phyloP scores from a whole-genome alignment of 2,329 filamentous ascomycete genomes.

The Paecilomyces niveus region DNA sequence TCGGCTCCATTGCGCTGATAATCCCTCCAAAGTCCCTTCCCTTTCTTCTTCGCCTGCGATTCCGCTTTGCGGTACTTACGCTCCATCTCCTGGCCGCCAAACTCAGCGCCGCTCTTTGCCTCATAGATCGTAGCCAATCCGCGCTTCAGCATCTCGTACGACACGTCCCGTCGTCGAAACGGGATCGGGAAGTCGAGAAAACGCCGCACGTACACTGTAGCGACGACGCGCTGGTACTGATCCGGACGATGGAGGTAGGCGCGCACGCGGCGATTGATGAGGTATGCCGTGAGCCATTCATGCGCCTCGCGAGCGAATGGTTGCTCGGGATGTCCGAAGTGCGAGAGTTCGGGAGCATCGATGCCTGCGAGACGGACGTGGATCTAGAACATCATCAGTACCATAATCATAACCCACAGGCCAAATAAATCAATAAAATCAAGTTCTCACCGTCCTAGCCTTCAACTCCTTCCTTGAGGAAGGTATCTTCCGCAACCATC shows the following conservation, averaged over 20 bases:
- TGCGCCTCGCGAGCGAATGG: conserved; percentile 76
- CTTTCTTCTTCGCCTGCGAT: conserved; percentile 54
- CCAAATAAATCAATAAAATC: conserved; percentile 3
- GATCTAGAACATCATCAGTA: conserved; percentile 44
- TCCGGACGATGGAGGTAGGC: conserved; percentile 78
- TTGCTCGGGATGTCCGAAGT: conserved; percentile 85
- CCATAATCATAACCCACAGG: background rate
- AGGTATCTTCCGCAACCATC: conserved; percentile 74
- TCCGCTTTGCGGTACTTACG: conserved; percentile 41
- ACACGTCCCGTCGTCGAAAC: conserved; percentile 66
- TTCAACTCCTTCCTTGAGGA: conserved; percentile 60
- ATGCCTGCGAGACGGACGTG: conserved; percentile 83
- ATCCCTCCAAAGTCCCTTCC: conserved; percentile 66
- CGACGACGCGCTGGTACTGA: conserved; percentile 88
- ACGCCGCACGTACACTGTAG: conserved; percentile 68
- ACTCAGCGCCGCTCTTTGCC: conserved; percentile 82
- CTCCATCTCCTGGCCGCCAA: conserved; percentile 60
- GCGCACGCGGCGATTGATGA: conserved; percentile 67
- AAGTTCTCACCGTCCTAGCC: conserved; percentile 60
- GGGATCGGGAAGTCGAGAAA: conserved; percentile 30
- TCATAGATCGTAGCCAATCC: conserved; percentile 91
- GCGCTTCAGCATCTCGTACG: conserved; percentile 76
- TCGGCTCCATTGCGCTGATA: conserved; percentile 42
- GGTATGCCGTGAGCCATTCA: conserved; percentile 67
- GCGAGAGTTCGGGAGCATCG: conserved; percentile 85